Conservation (phyloP, 257 asterid genomes). For the Solanum sparsipilum region DNA sequence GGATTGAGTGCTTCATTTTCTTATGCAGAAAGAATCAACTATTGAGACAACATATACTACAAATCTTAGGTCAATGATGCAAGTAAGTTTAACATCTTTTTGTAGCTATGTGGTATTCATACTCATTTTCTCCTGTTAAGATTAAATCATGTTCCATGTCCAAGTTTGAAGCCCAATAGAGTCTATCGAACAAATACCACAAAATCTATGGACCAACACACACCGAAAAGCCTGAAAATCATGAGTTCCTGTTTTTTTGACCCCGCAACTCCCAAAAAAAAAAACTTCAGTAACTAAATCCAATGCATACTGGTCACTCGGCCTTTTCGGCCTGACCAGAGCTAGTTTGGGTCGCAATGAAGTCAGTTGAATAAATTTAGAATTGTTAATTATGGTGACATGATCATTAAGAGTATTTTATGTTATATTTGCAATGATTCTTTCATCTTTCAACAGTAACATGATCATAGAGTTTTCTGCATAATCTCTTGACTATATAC, state of each 20-base stretch:
- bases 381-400: not conserved
- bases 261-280: not conserved
- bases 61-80: slow-evolving; percentile 89
- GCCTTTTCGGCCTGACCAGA: not conserved
- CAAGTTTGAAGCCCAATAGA: not conserved
- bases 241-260: not conserved
- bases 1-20: not conserved
- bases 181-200: not conserved
- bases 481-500: not conserved
- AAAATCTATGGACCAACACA: not conserved
- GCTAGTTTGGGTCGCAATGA: not conserved
- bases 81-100: slow-evolving; percentile 32
- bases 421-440: too few species aligned
- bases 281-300: not conserved
- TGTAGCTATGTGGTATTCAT: not conserved
- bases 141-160: not conserved
- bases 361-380: not conserved
- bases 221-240: not conserved
- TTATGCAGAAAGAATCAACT: slow-evolving; percentile 69
- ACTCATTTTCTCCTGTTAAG: not conserved
- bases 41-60: slow-evolving; percentile 71
- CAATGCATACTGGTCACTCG: not conserved
- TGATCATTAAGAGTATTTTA: too few species aligned
- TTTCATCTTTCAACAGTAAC: not conserved
- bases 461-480: not conserved